Evolutionary conservation across 441 rosid genomes (phyloP), one percentile per base, ranked within the genome.

Genomic region (Erysimum pusillum): DNA sequence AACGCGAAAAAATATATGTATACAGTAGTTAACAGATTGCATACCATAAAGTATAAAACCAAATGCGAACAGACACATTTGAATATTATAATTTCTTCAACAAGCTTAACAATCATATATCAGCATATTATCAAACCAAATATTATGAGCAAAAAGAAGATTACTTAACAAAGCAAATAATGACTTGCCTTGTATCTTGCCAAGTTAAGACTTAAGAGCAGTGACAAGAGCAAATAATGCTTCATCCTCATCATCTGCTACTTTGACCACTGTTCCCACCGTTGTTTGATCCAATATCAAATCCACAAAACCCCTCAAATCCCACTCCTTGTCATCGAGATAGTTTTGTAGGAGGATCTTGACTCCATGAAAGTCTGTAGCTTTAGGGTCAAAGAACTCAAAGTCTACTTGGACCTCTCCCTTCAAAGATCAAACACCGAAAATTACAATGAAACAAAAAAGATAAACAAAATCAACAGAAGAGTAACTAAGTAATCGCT

Each of bases 311-410:
- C 90, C 89, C 71, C 91, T 93, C 86, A 93, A 85, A 81, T 91
- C 94, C 99, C 99, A 95, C 68, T 88, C 80, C 76, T 77, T 72
- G 51, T 87, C 83, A 80, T 86, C 97, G 39, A 91, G 93, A 80
- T 86, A 91, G 71, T 81, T 78, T 46, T 83, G 91, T 25, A 93
- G 71, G 69, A 93, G 81, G 6, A 80, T 80, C 89, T 89, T 92
- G 66, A 88, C 90, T 8, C 98, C 93, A 9, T 91, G 91, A 62
- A 91, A 95, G 60, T 95, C 97, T 9, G 83, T 80, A 0, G 87
- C 67, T 84, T 91, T 95, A 4, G 96, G 97, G 82, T 93, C 99
- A 78, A 91, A 88, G 85, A 95, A 95, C 13, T 85, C 93, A 76
- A 93, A 93, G 78, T 95, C 99, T 6, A 93, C 94, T 86, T 93